Percentiles rank a stretch among this genome's conserved stretches.
These are phyloP conservation scores for Verbascum thapsus DNA, from an alignment of 257 asterid genomes.

Conservation along the genomic window DNA sequence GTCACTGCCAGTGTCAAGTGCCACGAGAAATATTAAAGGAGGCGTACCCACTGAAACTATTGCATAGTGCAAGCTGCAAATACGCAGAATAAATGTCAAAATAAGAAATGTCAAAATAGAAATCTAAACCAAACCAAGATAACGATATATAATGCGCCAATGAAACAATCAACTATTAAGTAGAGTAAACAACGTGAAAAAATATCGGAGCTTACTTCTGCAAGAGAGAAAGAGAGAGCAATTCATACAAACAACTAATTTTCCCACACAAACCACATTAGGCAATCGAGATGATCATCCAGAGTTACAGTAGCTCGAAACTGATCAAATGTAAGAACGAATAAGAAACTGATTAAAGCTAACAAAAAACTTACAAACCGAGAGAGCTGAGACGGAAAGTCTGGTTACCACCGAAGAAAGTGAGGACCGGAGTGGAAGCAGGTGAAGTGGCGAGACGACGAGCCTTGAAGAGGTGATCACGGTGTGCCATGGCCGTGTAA, in stretches of 20 bases:
- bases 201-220: too few species aligned
- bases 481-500: slow-evolving; percentile 87
- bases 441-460: slow-evolving; percentile 66
- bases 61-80: slow-evolving; percentile 88
- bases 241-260: too few species aligned
- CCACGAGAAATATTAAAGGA: slow-evolving; percentile 60
- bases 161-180: too few species aligned
- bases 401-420: slow-evolving; percentile 59
- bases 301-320: too few species aligned
- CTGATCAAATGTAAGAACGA: too few species aligned
- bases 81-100: slow-evolving; percentile 9
- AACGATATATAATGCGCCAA: too few species aligned
- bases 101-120: not conserved
- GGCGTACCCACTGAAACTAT: slow-evolving; percentile 86
- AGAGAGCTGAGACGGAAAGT: slow-evolving; percentile 55
- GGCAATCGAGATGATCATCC: too few species aligned
- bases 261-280: too few species aligned
- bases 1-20: slow-evolving; percentile 98
- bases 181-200: too few species aligned
- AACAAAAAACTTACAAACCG: slow-evolving; percentile 67
- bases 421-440: slow-evolving; percentile 37
- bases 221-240: too few species aligned
- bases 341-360: not conserved
- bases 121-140: too few species aligned
- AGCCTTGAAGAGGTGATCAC: slow-evolving; percentile 66